Percentiles rank a stretch among this genome's conserved stretches.
phyloP scores from a whole-genome alignment of 139 green algal genomes.

The Chlamydomonas incerta region DNA sequence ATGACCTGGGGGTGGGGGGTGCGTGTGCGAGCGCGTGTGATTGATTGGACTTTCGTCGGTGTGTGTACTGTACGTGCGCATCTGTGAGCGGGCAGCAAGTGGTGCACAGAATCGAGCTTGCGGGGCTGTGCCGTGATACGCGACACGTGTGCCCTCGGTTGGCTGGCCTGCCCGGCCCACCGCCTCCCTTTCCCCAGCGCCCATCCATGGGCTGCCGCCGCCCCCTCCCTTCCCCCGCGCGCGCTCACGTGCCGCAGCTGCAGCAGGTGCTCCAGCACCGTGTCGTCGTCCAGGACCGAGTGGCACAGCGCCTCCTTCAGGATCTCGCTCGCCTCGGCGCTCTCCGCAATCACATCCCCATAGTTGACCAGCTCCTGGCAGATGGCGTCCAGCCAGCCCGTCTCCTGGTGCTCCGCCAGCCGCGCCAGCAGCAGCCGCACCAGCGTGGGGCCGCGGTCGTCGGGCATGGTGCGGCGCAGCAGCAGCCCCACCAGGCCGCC shows the following conservation, averaged over 20 bases:
- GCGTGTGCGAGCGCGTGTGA: no score
- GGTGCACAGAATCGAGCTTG: no score
- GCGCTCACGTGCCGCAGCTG: slow-evolving; percentile 24
- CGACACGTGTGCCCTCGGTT: no score
- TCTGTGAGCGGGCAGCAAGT: no score
- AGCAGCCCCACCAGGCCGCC: slow-evolving; percentile 32
- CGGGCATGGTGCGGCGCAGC: not conserved
- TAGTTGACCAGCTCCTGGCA: slow-evolving; percentile 35
- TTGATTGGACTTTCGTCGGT: no score
- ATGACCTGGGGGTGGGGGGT: slow-evolving; percentile 3
- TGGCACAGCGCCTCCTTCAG: slow-evolving; percentile 44
- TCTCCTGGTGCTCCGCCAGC: slow-evolving; percentile 51
- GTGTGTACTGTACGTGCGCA: no score
- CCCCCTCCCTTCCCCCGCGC: not conserved
- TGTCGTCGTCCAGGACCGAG: slow-evolving; percentile 40
- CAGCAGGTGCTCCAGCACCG: slow-evolving; percentile 40
- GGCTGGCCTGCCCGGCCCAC: not conserved
- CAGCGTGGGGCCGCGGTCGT: not conserved
- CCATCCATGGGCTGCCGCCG: not conserved
- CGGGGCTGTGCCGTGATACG: no score
- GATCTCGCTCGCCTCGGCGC: slow-evolving; percentile 44
- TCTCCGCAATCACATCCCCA: slow-evolving; percentile 15
- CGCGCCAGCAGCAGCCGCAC: slow-evolving; percentile 40
- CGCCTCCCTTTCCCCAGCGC: no score
- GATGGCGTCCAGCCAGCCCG: slow-evolving; percentile 52